Evolutionary conservation across 371 early-diverging fungal genomes (phyloP).

Genomic region (Caulochytrium protostelioides): DNA sequence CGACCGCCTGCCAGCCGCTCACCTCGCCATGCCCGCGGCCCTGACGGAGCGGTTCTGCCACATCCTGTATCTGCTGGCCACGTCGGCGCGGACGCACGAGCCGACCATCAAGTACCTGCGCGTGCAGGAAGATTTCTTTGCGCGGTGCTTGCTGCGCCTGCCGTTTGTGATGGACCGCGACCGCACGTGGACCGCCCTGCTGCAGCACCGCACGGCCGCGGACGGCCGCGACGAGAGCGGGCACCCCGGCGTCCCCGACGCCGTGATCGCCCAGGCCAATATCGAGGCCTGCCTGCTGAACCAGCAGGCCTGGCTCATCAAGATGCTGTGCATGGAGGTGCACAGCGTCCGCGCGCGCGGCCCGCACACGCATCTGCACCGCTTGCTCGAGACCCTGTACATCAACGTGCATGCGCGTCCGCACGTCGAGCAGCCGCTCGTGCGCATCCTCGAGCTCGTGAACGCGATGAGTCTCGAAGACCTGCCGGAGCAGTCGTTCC

Average conservation of each 20-base stretch:
- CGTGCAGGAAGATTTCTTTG: slow-evolving; percentile 46
- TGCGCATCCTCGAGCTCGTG: slow-evolving; percentile 31
- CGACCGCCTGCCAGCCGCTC: no score
- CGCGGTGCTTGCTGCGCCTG: slow-evolving; percentile 14
- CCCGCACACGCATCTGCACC: slow-evolving; percentile 25
- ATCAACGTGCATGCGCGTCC: slow-evolving; percentile 6
- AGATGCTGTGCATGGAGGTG: slow-evolving; percentile 61
- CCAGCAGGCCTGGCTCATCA: slow-evolving; percentile 72
- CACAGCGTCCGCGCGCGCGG: no score
- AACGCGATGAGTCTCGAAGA: slow-evolving; percentile 28
- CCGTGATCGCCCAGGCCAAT: not conserved
- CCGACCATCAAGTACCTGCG: slow-evolving; percentile 61
- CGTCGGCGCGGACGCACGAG: slow-evolving; percentile 38
- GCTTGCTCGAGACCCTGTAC: slow-evolving; percentile 39
- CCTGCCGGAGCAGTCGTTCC: not conserved
- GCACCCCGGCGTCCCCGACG: not conserved
- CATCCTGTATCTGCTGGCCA: slow-evolving; percentile 54
- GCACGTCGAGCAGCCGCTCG: slow-evolving; percentile 22
- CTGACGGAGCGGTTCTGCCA: slow-evolving; percentile 69
- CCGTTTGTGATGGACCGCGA: slow-evolving; percentile 5
- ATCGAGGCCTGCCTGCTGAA: slow-evolving; percentile 23
- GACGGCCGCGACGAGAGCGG: not conserved
- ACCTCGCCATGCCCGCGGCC: slow-evolving; percentile 45
- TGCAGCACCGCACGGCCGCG: not conserved
- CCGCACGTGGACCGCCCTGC: not conserved